Percentiles rank a stretch among this genome's conserved stretches.
Evolutionary conservation across 129 eudicot genomes (phyloP).

Genomic region (Cynara cardunculus): DNA sequence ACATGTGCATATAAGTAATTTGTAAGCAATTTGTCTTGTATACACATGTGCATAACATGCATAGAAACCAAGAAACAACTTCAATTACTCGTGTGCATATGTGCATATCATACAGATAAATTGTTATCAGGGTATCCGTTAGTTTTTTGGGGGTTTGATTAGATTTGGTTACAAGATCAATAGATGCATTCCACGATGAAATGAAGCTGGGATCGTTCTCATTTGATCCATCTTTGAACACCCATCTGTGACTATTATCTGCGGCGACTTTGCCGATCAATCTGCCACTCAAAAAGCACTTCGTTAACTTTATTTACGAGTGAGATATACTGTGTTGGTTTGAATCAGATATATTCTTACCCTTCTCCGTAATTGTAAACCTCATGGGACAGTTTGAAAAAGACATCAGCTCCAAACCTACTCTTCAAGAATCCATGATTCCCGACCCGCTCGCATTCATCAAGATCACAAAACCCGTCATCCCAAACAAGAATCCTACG

Average conservation of each 20-base stretch:
- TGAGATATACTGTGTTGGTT: background rate
- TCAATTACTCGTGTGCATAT: no score
- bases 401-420: slow-evolving; percentile 71
- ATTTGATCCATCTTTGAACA: slow-evolving; percentile 56
- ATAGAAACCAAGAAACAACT: no score
- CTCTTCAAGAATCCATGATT: slow-evolving; percentile 38
- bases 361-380: slow-evolving; percentile 89
- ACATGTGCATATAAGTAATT: no score
- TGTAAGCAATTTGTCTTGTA: no score
- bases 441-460: slow-evolving; percentile 52
- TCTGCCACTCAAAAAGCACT: slow-evolving; percentile 33
- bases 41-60: no score
- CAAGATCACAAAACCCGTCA: slow-evolving; percentile 81
- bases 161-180: slow-evolving; percentile 64
- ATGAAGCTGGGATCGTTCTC: slow-evolving; percentile 58
- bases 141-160: background rate
- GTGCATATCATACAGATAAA: no score
- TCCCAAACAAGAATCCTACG: slow-evolving; percentile 93
- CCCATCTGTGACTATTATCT: slow-evolving; percentile 88
- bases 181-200: slow-evolving; percentile 70
- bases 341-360: slow-evolving; percentile 27
- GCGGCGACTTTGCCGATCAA: slow-evolving; percentile 87
- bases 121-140: no score
- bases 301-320: background rate
- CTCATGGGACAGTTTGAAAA: slow-evolving; percentile 86